Conservation (phyloP, 2,329 filamentous ascomycete species). For the Pseudocercospora musae region DNA sequence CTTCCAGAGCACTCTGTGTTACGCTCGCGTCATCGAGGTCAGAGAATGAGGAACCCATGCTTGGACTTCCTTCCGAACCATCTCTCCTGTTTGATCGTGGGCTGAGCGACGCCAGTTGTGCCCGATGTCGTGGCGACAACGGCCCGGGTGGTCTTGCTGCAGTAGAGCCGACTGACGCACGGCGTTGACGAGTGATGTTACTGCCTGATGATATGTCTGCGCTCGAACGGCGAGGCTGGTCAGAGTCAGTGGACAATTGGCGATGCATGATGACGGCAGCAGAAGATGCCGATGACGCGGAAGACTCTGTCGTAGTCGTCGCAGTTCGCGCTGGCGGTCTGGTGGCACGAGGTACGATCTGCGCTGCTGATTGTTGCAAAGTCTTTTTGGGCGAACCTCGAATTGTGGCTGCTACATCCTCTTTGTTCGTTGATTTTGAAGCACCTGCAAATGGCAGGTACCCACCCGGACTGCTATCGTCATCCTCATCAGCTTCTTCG, state of each 20-base stretch:
- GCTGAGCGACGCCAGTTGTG: conserved; percentile 57
- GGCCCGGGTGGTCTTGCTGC: conserved; percentile 25
- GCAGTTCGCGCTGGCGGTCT: conserved; percentile 8
- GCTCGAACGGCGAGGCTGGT: background rate
- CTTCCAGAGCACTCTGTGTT: conserved; percentile 75
- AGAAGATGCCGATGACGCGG: conserved; percentile 43
- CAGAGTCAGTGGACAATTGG: conserved; percentile 17
- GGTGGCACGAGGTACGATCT: background rate
- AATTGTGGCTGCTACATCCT: conserved; percentile 26
- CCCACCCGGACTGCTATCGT: conserved; percentile 48
- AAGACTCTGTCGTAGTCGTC: conserved; percentile 16
- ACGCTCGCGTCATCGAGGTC: conserved; percentile 81
- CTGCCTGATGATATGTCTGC: background rate
- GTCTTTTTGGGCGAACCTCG: conserved; percentile 10
- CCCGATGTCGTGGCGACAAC: conserved; percentile 53
- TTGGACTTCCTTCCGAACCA: conserved; percentile 70
- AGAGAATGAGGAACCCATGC: conserved; percentile 82
- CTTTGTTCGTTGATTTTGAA: conserved; percentile 17
- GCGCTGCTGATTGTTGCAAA: conserved; percentile 2
- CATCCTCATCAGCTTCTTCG: conserved; percentile 39
- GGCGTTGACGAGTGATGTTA: background rate
- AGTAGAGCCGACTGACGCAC: conserved; percentile 1
- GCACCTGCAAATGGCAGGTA: conserved; percentile 44
- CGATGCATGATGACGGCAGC: conserved; percentile 32
- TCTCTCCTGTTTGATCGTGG: conserved; percentile 53